A percentile compares a stretch with the other conserved stretches of the same genome.
These are phyloP conservation scores for Cynanchum wilfordii DNA, from an alignment of 257 asterid species.

Conservation along the genomic window DNA sequence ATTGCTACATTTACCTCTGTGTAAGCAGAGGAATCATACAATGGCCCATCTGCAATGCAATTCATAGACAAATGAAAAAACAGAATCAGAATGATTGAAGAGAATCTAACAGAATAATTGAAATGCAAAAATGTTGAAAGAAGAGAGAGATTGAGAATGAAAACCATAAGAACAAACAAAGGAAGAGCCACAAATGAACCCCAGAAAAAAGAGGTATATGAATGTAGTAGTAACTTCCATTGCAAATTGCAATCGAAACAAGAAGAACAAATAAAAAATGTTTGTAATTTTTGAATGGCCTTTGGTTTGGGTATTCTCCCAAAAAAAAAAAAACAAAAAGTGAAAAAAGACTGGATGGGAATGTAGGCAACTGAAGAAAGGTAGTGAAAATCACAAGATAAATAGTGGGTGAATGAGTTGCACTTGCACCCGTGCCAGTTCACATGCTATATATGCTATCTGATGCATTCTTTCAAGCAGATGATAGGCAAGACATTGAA, in stretches of 20 bases:
- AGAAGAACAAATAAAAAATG: not conserved
- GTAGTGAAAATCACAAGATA: slow-evolving; percentile 35
- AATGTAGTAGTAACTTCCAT: slow-evolving; percentile 20
- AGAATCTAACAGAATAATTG: not conserved
- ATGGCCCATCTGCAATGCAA: slow-evolving; percentile 65
- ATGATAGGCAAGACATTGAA: not conserved
- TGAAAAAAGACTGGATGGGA: not conserved
- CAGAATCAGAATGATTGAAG: not conserved
- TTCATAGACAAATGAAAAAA: not conserved
- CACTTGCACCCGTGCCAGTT: slow-evolving; percentile 12
- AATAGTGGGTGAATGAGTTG: slow-evolving; percentile 23
- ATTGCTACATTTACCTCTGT: slow-evolving; percentile 34
- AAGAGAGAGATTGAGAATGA: slow-evolving; percentile 14
- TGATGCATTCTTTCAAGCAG: not conserved
- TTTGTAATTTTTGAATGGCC: not conserved
- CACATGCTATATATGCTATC: slow-evolving; percentile 17
- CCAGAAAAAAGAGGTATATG: slow-evolving; percentile 17
- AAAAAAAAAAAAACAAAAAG: not conserved
- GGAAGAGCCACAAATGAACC: slow-evolving; percentile 19
- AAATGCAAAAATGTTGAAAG: not conserved
- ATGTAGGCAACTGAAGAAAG: not conserved
- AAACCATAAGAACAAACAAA: slow-evolving; percentile 32
- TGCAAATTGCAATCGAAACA: not conserved
- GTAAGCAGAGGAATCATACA: slow-evolving; percentile 73
- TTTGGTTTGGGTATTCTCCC: not conserved